Evolutionary conservation across 2,329 filamentous ascomycete species (phyloP), one percentile per base, ranked within the genome.

Genomic region (Nigrograna mackinnonii): DNA sequence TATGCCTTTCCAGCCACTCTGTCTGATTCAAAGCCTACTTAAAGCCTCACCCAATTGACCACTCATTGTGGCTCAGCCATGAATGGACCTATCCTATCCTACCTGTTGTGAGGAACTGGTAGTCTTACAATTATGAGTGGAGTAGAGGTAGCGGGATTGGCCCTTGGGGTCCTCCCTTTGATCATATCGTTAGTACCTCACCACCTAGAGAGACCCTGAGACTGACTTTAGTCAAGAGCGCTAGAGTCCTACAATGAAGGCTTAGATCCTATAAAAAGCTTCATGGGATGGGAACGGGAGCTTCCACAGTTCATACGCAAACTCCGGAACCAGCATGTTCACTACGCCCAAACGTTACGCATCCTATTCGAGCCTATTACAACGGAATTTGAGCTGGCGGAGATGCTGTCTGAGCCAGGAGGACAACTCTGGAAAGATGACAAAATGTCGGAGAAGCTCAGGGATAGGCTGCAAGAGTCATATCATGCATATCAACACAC

Each of bases 111-210:
- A n/a, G n/a, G n/a, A n/a, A n/a, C n/a, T n/a, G n/a, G n/a, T n/a
- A n/a, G n/a, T n/a, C n/a, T n/a, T n/a, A 17, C 31, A 12, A 33
- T 24, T 5, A 66, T 67, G 63, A 62, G 57, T 38, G 64, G 62
- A 13, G 38, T 66, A 4, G 63, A 66, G 32, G 36, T 65, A 26
- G 62, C 61, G 14, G 64, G 62, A 5, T 46, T 67, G 16, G 55
- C 67, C 1, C 51, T 72, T n/a, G 70, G 66, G 22, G 55, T 60
- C 18, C 42, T 74, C 6, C 69, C 70, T 5, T 40, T 74, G 2
- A 44, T 72, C 5, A 66, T 73, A 14, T 17, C 28, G 30, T 36
- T 19, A 17, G 19, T 4, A 30, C 39, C 41, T 52, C 2, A 52
- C 19, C 4, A 6, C 18, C 14, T n/a, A 4, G 6, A 33, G 11